Conservation (phyloP, 2,329 filamentous ascomycete species). For the Rhinocladiella mackenziei region DNA sequence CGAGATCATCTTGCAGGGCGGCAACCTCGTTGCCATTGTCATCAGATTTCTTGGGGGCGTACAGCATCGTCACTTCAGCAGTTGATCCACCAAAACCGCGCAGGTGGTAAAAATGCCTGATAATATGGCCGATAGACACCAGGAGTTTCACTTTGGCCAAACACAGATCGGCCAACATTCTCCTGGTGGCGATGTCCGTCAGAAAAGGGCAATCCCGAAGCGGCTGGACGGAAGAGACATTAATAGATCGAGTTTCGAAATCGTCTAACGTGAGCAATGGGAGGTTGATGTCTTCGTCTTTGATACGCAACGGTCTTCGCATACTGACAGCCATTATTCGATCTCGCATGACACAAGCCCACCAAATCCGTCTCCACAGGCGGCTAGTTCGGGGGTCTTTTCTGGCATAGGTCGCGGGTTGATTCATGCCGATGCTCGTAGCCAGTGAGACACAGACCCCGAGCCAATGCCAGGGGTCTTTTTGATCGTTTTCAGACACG, state of each 20-base stretch:
- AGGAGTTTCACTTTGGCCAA: conserved; percentile 17
- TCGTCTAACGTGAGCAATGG: conserved; percentile 12
- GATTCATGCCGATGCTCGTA: conserved; percentile 87
- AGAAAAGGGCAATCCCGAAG: conserved; percentile 13
- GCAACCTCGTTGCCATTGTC: conserved; percentile 10
- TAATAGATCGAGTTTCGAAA: conserved; percentile 15
- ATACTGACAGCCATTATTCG: conserved; percentile 87
- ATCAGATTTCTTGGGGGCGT: conserved; percentile 16
- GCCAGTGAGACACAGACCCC: conserved; percentile 90
- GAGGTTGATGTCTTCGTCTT: conserved; percentile 57
- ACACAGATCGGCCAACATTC: conserved; percentile 19
- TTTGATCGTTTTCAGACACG: conserved; percentile 92
- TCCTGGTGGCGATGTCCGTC: conserved; percentile 5
- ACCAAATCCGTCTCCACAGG: conserved; percentile 94
- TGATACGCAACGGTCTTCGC: conserved; percentile 85
- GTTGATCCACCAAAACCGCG: conserved; percentile 20
- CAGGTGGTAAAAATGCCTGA: conserved; percentile 16
- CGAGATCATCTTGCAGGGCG: conserved; percentile 16
- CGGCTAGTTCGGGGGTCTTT: conserved; percentile 52
- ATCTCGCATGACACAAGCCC: conserved; percentile 94
- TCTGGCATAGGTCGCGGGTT: conserved; percentile 48
- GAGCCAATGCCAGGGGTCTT: conserved; percentile 99
- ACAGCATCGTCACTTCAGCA: conserved; percentile 21
- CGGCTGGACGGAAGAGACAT: conserved; percentile 7
- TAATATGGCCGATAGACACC: conserved; percentile 17